phyloP scores from a whole-genome alignment of 306 rosid genomes.

The Vachellia pachyceras region DNA sequence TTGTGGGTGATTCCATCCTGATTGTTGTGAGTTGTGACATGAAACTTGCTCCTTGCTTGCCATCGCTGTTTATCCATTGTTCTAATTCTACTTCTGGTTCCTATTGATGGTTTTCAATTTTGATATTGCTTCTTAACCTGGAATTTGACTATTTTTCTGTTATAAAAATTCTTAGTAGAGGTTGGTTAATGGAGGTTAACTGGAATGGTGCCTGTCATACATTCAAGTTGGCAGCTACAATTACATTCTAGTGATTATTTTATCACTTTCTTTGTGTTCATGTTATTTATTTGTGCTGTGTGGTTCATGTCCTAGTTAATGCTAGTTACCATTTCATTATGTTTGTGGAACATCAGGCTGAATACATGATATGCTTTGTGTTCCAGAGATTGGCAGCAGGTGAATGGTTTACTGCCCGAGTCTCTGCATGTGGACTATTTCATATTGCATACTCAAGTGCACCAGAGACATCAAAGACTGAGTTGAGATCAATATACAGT shows the following conservation, averaged over 20 bases:
- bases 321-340: slow-evolving; percentile 13
- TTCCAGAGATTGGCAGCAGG: slow-evolving; percentile 96
- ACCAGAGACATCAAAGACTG: slow-evolving; percentile 74
- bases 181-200: slow-evolving; percentile 8
- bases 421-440: slow-evolving; percentile 92
- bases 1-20: slow-evolving; percentile 16
- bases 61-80: not conserved
- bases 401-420: slow-evolving; percentile 99
- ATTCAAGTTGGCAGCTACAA: slow-evolving; percentile 12
- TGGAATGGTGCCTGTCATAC: not conserved
- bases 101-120: slow-evolving; percentile 14
- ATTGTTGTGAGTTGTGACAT: slow-evolving; percentile 17
- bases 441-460: slow-evolving; percentile 96
- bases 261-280: not conserved
- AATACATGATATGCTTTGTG: slow-evolving; percentile 21
- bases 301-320: slow-evolving; percentile 5
- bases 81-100: slow-evolving; percentile 29
- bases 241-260: slow-evolving; percentile 23
- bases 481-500: slow-evolving; percentile 80
- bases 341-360: slow-evolving; percentile 18
- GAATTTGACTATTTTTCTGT: slow-evolving; percentile 17
- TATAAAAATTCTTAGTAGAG: not conserved
- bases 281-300: slow-evolving; percentile 10
- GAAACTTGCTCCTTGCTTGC: not conserved
- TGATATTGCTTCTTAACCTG: slow-evolving; percentile 8